Evolutionary conservation across 2,329 filamentous ascomycete species (phyloP).

Genomic region (Dichotomopilus funicola): DNA sequence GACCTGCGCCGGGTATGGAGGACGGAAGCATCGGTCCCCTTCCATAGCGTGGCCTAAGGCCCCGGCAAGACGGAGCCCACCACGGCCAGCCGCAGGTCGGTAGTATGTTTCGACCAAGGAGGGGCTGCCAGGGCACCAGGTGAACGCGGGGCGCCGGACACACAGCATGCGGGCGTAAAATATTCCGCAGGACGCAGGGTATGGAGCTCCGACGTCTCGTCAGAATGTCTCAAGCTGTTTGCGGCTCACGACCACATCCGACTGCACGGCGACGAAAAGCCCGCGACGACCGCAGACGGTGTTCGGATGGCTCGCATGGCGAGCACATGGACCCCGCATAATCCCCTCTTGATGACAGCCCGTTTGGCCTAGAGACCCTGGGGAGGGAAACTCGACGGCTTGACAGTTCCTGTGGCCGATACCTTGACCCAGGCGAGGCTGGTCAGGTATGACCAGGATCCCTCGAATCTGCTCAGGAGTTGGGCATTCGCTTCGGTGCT

Average conservation of each 20-base stretch:
- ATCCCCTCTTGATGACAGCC: background rate
- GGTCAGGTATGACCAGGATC: constrained; percentile 73
- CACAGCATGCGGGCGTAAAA: constrained; percentile 6
- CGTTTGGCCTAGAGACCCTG: constrained; percentile 15
- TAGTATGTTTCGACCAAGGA: constrained; percentile 5
- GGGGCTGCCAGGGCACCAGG: constrained; percentile 3
- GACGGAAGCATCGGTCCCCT: background rate
- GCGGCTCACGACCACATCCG: constrained; percentile 5
- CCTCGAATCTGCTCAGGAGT: constrained; percentile 68
- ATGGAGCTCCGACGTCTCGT: constrained; percentile 5
- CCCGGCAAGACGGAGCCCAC: background rate
- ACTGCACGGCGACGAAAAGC: background rate
- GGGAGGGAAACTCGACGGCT: constrained; percentile 76
- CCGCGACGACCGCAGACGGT: background rate
- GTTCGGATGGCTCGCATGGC: constrained; percentile 1
- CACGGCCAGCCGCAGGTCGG: constrained; percentile 9
- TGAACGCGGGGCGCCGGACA: constrained; percentile 4
- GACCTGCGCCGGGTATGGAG: constrained; percentile 1
- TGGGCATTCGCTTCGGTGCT: constrained; percentile 57
- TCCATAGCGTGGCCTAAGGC: too few species aligned
- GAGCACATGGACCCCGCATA: constrained; percentile 1
- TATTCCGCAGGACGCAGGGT: constrained; percentile 3
- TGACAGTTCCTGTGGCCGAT: constrained; percentile 55
- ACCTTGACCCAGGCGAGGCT: constrained; percentile 73
- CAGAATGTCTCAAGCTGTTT: constrained; percentile 12